Percentiles rank a stretch among this genome's conserved stretches.
Conservation (phyloP, 1,139 yeast species). For the Lodderomyces parapsilosis region DNA sequence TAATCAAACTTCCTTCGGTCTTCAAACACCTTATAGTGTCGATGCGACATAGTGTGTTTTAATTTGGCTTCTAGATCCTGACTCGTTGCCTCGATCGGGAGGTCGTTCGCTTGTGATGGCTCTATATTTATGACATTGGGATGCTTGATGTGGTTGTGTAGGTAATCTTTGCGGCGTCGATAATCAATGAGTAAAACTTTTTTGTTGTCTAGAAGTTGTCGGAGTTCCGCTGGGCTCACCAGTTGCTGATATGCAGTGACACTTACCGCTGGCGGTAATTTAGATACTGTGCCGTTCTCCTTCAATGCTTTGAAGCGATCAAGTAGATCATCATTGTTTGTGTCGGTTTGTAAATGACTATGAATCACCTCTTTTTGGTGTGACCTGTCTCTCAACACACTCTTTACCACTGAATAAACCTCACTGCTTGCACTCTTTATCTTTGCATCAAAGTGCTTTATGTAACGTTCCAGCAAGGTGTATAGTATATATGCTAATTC, state of each 20-base stretch:
- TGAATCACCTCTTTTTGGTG: neutral
- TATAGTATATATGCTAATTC: conserved; percentile 36
- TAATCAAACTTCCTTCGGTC: conserved; percentile 55
- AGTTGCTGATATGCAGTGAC: conserved; percentile 1
- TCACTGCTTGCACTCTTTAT: conserved; percentile 18
- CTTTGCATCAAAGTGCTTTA: conserved; percentile 12
- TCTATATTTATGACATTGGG: conserved; percentile 66
- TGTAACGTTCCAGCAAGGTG: conserved; percentile 13
- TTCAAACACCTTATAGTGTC: conserved; percentile 52
- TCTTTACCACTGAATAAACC: conserved; percentile 13
- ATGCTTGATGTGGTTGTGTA: conserved; percentile 57
- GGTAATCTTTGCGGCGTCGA: conserved; percentile 57
- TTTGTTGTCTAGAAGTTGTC: conserved; percentile 1
- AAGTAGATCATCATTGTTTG: conserved; percentile 21
- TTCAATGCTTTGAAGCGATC: conserved; percentile 19
- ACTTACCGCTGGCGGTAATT: neutral
- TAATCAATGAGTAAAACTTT: conserved; percentile 59
- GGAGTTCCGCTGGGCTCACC: conserved; percentile 10
- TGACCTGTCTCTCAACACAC: neutral
- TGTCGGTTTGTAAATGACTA: neutral
- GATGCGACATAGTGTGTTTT: conserved; percentile 50
- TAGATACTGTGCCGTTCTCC: neutral
- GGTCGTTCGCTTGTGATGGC: conserved; percentile 34
- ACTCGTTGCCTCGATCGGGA: conserved; percentile 37
- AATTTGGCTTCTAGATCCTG: conserved; percentile 60